Base-by-base conservation (phyloP, 345 rosid species). In the Sonneratia alba region DNA sequence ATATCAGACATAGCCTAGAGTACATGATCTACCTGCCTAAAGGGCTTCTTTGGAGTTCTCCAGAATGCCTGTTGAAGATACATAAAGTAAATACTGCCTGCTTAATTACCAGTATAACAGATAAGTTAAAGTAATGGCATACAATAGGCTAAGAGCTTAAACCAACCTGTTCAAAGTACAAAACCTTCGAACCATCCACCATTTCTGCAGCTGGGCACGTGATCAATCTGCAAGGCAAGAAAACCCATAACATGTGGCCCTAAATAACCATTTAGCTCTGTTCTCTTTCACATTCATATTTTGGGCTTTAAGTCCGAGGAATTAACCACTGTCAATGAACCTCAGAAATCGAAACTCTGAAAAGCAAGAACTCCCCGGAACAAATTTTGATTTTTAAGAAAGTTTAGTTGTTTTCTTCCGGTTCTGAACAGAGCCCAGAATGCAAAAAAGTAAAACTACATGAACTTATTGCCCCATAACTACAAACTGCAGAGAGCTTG, bases 1-100 rank as follows among this genome's bases (percentile, higher is more conserved):
- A 22, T 24, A 15, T 61, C 65, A 27, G 65, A 51, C 14, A 36
- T 11, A 49, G 62, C 8, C 19, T 10, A 21, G 69, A 51, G 63
- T 24, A 11, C 7, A 67, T 19, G 32, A 22, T 68, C 69, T 75
- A 93, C 98, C 92, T 89, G 96, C 48, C 97, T 89, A 78, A 91
- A 93, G 24, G 97, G 98, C 83, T 91, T 93, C 75, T 88, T 88
- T 56, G 93, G 97, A 81, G 96, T 89, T 68, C 98, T 83, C 93
- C 93, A 88, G 78, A 93, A 93, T 51, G 97, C 93, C 98, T 86
- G 79, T 64, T 6, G 36, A 57, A 48, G 66, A 66, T 36, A 37
- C 18, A 43, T 48, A 43, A 49, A 27, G 12, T 36, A 69, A 40
- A 67, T 18, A 62, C 76, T 24, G 14, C 69, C 48, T 2, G 74